A percentile compares a stretch with the other conserved stretches of the same genome.
Evolutionary conservation across 108 stramenopile species (phyloP).

Genomic region (Schizochytrium sp.): DNA sequence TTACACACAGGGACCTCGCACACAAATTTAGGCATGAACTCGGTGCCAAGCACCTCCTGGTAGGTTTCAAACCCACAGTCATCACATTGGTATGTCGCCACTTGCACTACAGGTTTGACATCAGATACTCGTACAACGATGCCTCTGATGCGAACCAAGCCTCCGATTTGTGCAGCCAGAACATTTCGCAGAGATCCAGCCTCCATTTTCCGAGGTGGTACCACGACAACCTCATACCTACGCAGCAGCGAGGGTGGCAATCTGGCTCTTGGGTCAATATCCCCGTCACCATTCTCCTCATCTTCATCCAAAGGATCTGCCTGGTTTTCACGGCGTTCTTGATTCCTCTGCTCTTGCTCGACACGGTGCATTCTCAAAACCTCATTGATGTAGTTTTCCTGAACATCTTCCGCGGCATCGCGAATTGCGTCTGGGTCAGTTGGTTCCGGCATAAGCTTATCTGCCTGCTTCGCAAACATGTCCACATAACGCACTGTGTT

Average conservation of each 20-base stretch:
- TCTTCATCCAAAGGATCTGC: background rate
- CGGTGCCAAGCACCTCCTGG: conserved; percentile 84
- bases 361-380: conserved; percentile 32
- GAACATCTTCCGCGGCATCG: background rate
- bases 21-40: conserved; percentile 83
- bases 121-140: conserved; percentile 94
- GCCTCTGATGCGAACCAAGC: conserved; percentile 87
- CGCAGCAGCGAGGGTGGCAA: conserved; percentile 51
- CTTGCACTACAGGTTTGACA: conserved; percentile 92
- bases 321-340: background rate
- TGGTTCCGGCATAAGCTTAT: conserved; percentile 23
- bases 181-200: conserved; percentile 62
- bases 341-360: conserved; percentile 6
- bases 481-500: conserved; percentile 25
- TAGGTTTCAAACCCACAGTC: conserved; percentile 94
- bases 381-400: conserved; percentile 30
- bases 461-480: conserved; percentile 56
- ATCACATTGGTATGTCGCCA: conserved; percentile 98
- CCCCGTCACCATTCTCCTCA: conserved; percentile 13
- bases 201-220: background rate
- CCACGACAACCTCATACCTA: conserved; percentile 52
- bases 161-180: conserved; percentile 81
- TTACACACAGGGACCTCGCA: conserved; percentile 82
- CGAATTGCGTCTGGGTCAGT: conserved; percentile 38
- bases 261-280: background rate